Conservation (phyloP, 345 rosid species). For the Turritis glabra region DNA sequence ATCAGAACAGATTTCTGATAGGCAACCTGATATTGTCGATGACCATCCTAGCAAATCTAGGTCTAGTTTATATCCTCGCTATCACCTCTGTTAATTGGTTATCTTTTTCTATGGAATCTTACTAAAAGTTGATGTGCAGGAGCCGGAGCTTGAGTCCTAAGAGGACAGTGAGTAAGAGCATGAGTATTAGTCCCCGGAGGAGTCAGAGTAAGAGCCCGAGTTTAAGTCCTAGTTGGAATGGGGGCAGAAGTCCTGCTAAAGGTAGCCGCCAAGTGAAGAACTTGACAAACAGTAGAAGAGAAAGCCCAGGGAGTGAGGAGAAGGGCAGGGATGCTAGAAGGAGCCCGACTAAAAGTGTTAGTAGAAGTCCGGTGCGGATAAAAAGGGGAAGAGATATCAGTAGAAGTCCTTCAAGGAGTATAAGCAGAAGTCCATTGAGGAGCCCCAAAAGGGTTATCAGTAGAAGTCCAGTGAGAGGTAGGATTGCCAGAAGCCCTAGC, state of each 20-base stretch:
- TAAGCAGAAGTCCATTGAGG: constrained; percentile 53
- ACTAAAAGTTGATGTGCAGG: constrained; percentile 73
- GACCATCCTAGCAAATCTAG: constrained; percentile 89
- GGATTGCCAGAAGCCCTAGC: constrained; percentile 53
- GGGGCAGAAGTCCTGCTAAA: constrained; percentile 40
- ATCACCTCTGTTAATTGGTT: constrained; percentile 46
- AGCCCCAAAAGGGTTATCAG: constrained; percentile 47
- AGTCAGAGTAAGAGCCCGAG: constrained; percentile 70
- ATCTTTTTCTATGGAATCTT: constrained; percentile 50
- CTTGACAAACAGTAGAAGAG: constrained; percentile 41
- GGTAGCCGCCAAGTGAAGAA: constrained; percentile 43
- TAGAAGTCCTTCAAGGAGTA: constrained; percentile 48
- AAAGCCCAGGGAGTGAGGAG: constrained; percentile 41
- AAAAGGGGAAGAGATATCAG: constrained; percentile 39
- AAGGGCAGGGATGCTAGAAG: constrained; percentile 35
- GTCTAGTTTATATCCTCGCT: constrained; percentile 52
- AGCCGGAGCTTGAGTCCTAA: constrained; percentile 89
- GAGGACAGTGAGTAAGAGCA: constrained; percentile 76
- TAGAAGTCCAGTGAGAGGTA: constrained; percentile 50
- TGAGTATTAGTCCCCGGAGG: constrained; percentile 77
- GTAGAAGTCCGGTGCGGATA: constrained; percentile 50
- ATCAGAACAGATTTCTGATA: constrained; percentile 62
- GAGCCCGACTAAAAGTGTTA: constrained; percentile 41
- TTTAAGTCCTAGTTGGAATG: constrained; percentile 55
- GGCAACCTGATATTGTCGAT: constrained; percentile 82